Evolutionary conservation across 1,284 basidiomycete species (phyloP).

Genomic region (Megacollybia platyphylla): DNA sequence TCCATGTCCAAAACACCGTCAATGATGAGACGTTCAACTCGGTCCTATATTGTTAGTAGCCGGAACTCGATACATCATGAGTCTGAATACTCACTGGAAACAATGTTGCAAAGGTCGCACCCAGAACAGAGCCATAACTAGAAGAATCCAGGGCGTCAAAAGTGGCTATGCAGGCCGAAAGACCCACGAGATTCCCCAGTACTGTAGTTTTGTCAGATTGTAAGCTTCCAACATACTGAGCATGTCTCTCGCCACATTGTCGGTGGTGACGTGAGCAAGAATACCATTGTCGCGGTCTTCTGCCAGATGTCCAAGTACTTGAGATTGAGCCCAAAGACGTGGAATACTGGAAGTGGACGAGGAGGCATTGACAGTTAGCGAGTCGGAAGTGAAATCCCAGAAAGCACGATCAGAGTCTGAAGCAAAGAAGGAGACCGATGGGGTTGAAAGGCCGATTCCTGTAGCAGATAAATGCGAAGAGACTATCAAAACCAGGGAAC

Average conservation of each 20-base stretch:
- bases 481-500: background rate
- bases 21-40: constrained; percentile 24
- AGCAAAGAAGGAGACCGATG: constrained; percentile 20
- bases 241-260: constrained; percentile 36
- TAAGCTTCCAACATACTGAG: constrained; percentile 29
- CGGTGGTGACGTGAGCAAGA: constrained; percentile 26
- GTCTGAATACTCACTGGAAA: constrained; percentile 22
- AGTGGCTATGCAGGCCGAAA: background rate
- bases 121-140: constrained; percentile 33
- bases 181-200: constrained; percentile 40
- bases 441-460: constrained; percentile 21
- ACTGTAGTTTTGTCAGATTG: constrained; percentile 30
- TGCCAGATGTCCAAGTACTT: constrained; percentile 17
- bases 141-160: background rate
- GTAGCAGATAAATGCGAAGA: background rate
- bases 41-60: constrained; percentile 15
- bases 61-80: background rate
- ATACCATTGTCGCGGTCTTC: constrained; percentile 17
- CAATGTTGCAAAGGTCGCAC: constrained; percentile 31
- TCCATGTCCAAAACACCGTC: constrained; percentile 25
- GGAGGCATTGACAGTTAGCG: background rate
- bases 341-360: constrained; percentile 11
- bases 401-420: constrained; percentile 17
- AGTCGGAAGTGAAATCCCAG: constrained; percentile 10
- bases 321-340: constrained; percentile 16